Base-by-base conservation (phyloP, 805 yeast genomes). In the Ogataea sp. region DNA sequence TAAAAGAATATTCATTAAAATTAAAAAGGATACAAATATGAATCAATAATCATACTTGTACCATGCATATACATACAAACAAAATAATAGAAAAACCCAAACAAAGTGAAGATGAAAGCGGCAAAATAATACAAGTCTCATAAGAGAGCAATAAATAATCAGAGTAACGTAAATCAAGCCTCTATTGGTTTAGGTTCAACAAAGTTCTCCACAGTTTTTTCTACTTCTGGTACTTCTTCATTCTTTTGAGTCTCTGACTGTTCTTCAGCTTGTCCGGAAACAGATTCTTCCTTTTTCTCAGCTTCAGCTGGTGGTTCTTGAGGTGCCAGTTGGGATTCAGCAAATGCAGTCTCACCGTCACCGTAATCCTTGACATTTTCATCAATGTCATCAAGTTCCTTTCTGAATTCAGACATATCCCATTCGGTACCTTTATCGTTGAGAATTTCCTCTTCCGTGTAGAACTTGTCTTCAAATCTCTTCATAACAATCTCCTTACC, bases 401-500 rank as follows among this genome's bases (percentile, higher is more conserved):
- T 65, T 56, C 74, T 72, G 61, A 75, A 75, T 51, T 68, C 70
- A 20, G 78, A 64, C 63, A 75, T 71, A 54, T 80, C 85, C 62
- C 71, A 68, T 44, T 65, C 74, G 18, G 70, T 71, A 36, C 73
- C 72, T 36, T 60, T 65, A 36, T 70, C 75, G 23, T 55, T 60
- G 18, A 54, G 53, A n/a, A 62, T 65, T 38, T 73, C 78, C 40
- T 71, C 75, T 48, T 75, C 81, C 38, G 66, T 55, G 55, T 68
- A 73, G 58, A 62, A 73, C 51, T 73, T 74, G 56, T 75, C 75
- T 37, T 73, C 61, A 57, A 70, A 78, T 59, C 75, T 72, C 61
- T 74, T 73, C 60, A 75, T 64, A 36, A 84, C 70, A 38, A 81
- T 64, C 59, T 84, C 89, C 57, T 72, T 76, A 48, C 95, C 95